Base-by-base conservation (phyloP, 768 basidiomycete species). In the Daedalea quercina region DNA sequence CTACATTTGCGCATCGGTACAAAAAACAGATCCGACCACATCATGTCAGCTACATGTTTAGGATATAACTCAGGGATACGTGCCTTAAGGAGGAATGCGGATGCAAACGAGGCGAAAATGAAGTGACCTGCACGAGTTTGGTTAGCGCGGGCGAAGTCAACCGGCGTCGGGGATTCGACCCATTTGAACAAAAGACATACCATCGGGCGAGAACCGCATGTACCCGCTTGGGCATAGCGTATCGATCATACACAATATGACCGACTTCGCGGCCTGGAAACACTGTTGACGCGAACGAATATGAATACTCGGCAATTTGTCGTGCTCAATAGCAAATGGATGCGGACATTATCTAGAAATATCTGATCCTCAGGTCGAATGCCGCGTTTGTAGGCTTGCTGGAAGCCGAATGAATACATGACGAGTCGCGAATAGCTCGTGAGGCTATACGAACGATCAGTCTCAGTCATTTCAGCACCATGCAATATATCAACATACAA, bases 361-460 rank as follows among this genome's bases (percentile, higher is more conserved):
- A 88, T 62, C 17, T 80, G 67, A 64, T 89, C 86, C 1, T 75
- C 76, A 1, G 73, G 67, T 55, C 81, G 74, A 25, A 87, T 76
- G 1, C 87, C 85, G 8, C 84, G 78, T 57, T 84, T 79, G 66
- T 80, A 89, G 1, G 87, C 87, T 59, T 90, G 84, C 57, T 91
- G 88, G 69, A 90, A 90, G 3, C 86, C 88, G 60, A 91, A 90
- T 0, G 89, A 90, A 62, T 80, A 89, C 86, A 90, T 88, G 46
- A 91, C 89, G 11, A 91, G 79, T 15, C 89, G 76, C 33, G 86
- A 86, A 60, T 90, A 91, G 25, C 73, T 79, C 53, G 85, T 83
- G 41, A 87, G 74, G 76, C 87, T 90, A 37, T 15, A 9, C 17
- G 8, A 2, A 4, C 12, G 7, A 19, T 40, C 17, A 47, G 12